Base-by-base conservation (phyloP, 768 basidiomycete species). In the Suillus cothurnatus region DNA sequence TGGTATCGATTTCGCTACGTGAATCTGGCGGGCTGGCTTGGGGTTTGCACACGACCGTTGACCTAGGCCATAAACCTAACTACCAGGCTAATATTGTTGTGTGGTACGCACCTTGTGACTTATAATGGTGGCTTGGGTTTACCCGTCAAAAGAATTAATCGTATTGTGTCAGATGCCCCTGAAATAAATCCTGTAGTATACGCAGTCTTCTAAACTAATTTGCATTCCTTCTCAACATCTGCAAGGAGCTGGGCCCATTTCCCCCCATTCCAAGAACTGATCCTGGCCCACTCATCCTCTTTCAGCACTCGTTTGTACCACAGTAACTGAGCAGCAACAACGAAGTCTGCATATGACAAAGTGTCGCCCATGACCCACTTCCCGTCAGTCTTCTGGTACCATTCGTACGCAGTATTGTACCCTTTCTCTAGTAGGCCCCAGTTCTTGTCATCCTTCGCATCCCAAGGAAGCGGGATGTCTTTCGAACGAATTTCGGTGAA, bases 401-500 rank as follows among this genome's bases (percentile, higher is more conserved):
- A 73, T 31, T 11, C 62, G 59, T 70, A 71, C 17, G 52, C 57
- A 1, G 62, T 62, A 32, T 50, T 36, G 59, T 63, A 67, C 14
- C 14, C n/a, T 55, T 69, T 67, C 67, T 77, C 69, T 0, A 71
- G 47, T 45, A 32, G 39, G 28, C 21, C 59, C 76, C 70, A 79
- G 53, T 78, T 73, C 9, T 59, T 74, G 7, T 72, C 72, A 17
- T 76, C 70, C 57, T 65, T 71, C 17, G 79, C 77, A 34, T 83
- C 81, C 60, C 86, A 65, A 17, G 71, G 70, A 47, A 66, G 72
- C 6, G 80, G 81, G 53, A 79, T 72, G 3, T 9, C n/a, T 2
- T 19, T 63, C 62, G 78, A 76, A 41, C 81, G 71, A 4, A 78
- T 80, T 23, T 64, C 57, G 26, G 78, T 68, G 67, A 82, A 86